Evolutionary conservation across 805 yeast species (phyloP), one percentile per base, ranked within the genome.

Genomic region (Wickerhamomyces hampshirensis): DNA sequence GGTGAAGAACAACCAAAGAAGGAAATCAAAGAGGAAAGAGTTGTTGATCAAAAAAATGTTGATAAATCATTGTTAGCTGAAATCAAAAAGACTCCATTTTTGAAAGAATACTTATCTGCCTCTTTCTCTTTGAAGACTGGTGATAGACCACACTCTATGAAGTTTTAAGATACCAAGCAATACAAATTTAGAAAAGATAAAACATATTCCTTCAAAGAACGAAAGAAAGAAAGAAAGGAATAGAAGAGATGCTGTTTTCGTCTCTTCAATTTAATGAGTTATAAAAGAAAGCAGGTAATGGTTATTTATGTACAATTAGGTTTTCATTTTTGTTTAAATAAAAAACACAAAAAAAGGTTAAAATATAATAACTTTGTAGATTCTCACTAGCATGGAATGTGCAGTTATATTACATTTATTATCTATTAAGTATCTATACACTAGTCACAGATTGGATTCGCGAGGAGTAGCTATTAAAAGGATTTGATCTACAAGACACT

Each of bases 111-210:
- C 84, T 80, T 91, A 67, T 83, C 96, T 57, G 68, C 96, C 59
- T 75, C 95, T 55, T 91, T 91, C 89, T 84, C 96, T 58, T 82
- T 93, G 73, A 89, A 87, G 84, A 80, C 77, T 73, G 98, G 98
- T 72, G 98, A 91, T 80, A 87, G 75, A 72, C 98, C 98, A 64
- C 98, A 91, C 73, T 80, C 84, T 68, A 85, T 93, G 83, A 87
- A 85, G 78, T 91, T 93, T 73, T 91, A 88, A 83, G 58, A 48
- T n/a, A n/a, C n/a, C n/a, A n/a, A n/a, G n/a, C n/a, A n/a, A n/a
- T n/a, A n/a, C n/a, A n/a, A n/a, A n/a, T n/a, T n/a, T n/a, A n/a
- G n/a, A n/a, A n/a, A n/a, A n/a, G n/a, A n/a, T n/a, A n/a, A n/a
- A 21, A 21, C 11, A 21, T 21, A 21, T 21, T 21, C 7, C 11